These are phyloP conservation scores for Fusarium buharicum DNA, from an alignment of 2,329 filamentous ascomycete genomes.

Conservation along the genomic window DNA sequence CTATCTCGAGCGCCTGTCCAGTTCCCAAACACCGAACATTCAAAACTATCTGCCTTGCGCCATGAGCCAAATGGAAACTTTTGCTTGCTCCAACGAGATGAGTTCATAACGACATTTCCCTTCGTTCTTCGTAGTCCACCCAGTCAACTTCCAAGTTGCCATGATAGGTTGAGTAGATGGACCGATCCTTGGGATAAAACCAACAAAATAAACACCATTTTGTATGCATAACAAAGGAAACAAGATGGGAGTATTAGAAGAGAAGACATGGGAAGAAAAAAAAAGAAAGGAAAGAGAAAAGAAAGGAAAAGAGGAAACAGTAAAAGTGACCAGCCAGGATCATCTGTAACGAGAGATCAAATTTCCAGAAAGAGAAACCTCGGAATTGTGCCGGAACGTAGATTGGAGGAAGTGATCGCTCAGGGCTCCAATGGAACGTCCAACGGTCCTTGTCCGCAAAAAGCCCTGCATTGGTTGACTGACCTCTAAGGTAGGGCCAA, in stretches of 20 bases:
- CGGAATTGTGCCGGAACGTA: slow-evolving; percentile 4
- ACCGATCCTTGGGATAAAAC: slow-evolving; percentile 3
- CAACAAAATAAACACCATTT: slow-evolving; percentile 21
- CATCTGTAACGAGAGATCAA: slow-evolving; percentile 21
- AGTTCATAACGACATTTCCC: slow-evolving; percentile 28
- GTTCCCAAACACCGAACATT: slow-evolving; percentile 26
- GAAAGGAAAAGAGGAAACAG: slow-evolving; percentile 15
- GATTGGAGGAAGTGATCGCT: slow-evolving; percentile 31
- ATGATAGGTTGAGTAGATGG: slow-evolving; percentile 2
- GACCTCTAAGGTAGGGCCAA: slow-evolving; percentile 28
- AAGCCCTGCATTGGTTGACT: slow-evolving; percentile 21
- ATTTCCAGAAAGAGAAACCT: slow-evolving; percentile 23
- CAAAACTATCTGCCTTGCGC: slow-evolving; percentile 36
- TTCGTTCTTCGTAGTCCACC: slow-evolving; percentile 16
- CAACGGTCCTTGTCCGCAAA: slow-evolving; percentile 23
- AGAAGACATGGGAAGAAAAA: slow-evolving; percentile 6
- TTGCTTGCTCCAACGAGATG: slow-evolving; percentile 28
- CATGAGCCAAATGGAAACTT: slow-evolving; percentile 33
- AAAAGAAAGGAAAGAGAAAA: slow-evolving; percentile 1
- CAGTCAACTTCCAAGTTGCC: slow-evolving; percentile 12
- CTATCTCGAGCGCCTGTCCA: slow-evolving; percentile 38
- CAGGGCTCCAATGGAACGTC: slow-evolving; percentile 20
- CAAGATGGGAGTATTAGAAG: background rate
- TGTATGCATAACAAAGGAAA: slow-evolving; percentile 19
- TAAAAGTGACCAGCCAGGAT: slow-evolving; percentile 18